phyloP scores from a whole-genome alignment of 345 rosid species.

The Microcos paniculata region DNA sequence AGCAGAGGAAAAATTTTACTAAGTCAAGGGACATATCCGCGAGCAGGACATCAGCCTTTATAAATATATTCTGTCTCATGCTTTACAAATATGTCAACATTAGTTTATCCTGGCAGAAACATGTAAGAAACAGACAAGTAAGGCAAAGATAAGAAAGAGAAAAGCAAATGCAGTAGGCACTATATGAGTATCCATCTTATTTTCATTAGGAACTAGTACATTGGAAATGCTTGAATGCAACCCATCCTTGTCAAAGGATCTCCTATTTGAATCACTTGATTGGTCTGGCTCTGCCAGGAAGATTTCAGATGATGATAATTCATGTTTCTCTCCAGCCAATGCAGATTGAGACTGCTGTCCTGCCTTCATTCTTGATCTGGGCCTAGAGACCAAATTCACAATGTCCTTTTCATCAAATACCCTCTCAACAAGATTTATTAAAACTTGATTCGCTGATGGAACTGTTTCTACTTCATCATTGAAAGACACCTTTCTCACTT shows the following conservation, averaged over 20 bases:
- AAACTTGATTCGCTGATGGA: not conserved
- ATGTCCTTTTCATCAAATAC: not conserved
- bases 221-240: constrained; percentile 4
- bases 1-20: not conserved
- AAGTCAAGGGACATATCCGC: not conserved
- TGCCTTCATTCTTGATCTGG: not conserved
- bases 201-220: not conserved
- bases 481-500: constrained; percentile 34
- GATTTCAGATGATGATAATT: not conserved
- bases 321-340: not conserved
- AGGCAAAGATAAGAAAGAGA: not conserved
- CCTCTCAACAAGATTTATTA: not conserved
- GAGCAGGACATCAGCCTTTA: not conserved
- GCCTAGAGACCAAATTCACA: not conserved
- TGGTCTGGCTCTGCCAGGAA: not conserved
- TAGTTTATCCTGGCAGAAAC: not conserved
- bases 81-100: not conserved
- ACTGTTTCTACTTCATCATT: constrained; percentile 17
- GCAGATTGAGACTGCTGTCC: not conserved
- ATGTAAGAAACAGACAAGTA: constrained; percentile 8
- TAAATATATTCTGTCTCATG: not conserved
- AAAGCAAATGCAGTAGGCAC: not conserved
- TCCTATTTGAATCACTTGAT: constrained; percentile 1
- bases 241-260: not conserved
- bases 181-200: not conserved